phyloP scores from a whole-genome alignment of 768 basidiomycete genomes.

The Leucogyrophana mollusca region DNA sequence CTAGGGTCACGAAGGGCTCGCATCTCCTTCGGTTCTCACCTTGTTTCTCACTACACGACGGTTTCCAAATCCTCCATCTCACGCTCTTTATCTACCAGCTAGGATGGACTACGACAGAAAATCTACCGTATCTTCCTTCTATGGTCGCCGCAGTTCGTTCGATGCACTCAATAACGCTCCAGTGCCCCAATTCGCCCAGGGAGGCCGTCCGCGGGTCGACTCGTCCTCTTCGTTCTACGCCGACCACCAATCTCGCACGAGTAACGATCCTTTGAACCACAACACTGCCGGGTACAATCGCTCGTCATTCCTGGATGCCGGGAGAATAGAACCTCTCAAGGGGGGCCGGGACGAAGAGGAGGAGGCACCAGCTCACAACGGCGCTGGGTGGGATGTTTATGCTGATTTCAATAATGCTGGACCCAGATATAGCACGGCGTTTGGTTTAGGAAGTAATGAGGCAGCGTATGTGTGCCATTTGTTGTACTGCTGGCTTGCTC shows the following conservation, averaged over 20 bases:
- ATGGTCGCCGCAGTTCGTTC: conserved; percentile 57
- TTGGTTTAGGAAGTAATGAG: conserved; percentile 41
- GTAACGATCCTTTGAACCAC: conserved; percentile 46
- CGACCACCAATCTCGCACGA: conserved; percentile 36
- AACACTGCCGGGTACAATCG: conserved; percentile 75
- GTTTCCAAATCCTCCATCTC: too few relatives aligned
- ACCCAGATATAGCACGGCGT: conserved; percentile 69
- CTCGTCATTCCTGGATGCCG: conserved; percentile 63
- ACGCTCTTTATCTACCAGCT: not conserved
- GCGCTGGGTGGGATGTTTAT: conserved; percentile 71
- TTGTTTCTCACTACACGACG: too few relatives aligned
- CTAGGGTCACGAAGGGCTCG: too few relatives aligned
- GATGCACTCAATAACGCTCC: conserved; percentile 59
- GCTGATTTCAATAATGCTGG: conserved; percentile 90
- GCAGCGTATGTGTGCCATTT: conserved; percentile 42
- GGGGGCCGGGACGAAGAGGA: conserved; percentile 75
- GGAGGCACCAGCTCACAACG: conserved; percentile 33
- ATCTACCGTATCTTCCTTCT: conserved; percentile 80
- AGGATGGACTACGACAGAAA: conserved; percentile 77
- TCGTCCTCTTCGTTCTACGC: conserved; percentile 70
- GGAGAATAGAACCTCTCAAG: conserved; percentile 75
- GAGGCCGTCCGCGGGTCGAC: conserved; percentile 55
- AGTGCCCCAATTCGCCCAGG: conserved; percentile 9
- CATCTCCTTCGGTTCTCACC: too few relatives aligned
- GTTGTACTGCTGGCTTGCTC: not conserved